These are phyloP conservation scores for Phytophthora hybrid DNA, from an alignment of 352 stramenopile species.

Conservation along the genomic window DNA sequence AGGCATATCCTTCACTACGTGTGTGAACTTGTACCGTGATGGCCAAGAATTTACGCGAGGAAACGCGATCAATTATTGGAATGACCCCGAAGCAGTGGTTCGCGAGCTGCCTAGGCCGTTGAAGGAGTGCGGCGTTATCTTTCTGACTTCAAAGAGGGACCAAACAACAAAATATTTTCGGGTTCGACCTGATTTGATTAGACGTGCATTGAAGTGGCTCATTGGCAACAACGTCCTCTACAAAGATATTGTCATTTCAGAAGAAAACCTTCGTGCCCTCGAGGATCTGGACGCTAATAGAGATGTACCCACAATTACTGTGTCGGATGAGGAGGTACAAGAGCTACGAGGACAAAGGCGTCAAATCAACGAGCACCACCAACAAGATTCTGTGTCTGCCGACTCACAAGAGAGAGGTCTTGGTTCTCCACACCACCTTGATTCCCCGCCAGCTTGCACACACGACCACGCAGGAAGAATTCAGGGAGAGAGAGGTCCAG, in stretches of 20 bases:
- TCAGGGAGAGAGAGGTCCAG: no score
- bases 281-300: no score
- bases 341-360: no score
- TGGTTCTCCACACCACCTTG: no score
- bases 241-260: not conserved
- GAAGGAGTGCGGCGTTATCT: not conserved
- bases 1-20: conserved; percentile 18
- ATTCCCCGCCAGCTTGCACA: no score
- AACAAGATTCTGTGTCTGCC: no score
- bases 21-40: conserved; percentile 9
- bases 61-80: conserved; percentile 13
- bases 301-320: no score
- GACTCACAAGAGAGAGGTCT: no score
- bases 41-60: no score
- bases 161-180: conserved; percentile 1
- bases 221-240: conserved; percentile 16
- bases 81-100: not conserved
- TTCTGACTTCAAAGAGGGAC: not conserved
- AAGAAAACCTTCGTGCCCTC: conserved; percentile 1
- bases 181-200: conserved; percentile 9
- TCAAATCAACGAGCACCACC: no score
- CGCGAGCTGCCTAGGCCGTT: conserved; percentile 5
- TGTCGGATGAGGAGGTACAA: no score
- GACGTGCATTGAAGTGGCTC: not conserved
- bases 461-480: no score